Base-by-base conservation (phyloP, 1,139 yeast genomes). In the Suhomyces guaymorum region DNA sequence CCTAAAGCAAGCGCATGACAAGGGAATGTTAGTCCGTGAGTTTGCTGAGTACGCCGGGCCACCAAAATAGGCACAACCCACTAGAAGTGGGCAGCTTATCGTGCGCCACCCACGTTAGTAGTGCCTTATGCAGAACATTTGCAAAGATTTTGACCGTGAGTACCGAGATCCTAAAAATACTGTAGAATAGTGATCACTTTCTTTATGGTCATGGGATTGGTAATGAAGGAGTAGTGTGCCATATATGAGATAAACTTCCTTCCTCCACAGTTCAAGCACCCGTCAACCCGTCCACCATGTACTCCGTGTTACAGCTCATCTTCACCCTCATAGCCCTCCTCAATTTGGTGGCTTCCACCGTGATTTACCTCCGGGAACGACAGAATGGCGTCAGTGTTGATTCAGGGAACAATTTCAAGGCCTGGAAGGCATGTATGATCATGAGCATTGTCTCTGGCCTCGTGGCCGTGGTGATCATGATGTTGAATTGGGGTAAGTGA, bases 361-460 rank as follows among this genome's bases (percentile, higher is more conserved):
- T 55, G 26, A 48, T 55, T 19, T 56, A 55, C 42, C 23, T 39
- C 27, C 43, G 46, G 26, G 58, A 56, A 23, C 35, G 28, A 13
- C 34, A 39, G 9, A 33, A 32, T 6, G 60, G 61, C 3, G 33
- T 47, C 7, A 39, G 55, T 7, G 37, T 48, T 12, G 44, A 47
- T 20, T 45, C 58, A 4, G 62, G 61, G 7, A 42, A 49, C 23
- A 44, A 55, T 37, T 56, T 44, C 44, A 39, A 45, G 31, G 51
- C 57, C 3, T 54, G 55, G 37, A 52, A 45, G 39, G 43, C 47
- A 16, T 56, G 61, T 33, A 51, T 54, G 15, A 32, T 43, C 15
- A 55, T 55, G 61, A 39, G 54, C 24, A 42, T 57, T 8, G 23
- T 49, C 13, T 55, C 54, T 42, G 59, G 60, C 5, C 30, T 52